Evolutionary conservation across 106 monocot species (phyloP).

Genomic region (Acorus gramineus): DNA sequence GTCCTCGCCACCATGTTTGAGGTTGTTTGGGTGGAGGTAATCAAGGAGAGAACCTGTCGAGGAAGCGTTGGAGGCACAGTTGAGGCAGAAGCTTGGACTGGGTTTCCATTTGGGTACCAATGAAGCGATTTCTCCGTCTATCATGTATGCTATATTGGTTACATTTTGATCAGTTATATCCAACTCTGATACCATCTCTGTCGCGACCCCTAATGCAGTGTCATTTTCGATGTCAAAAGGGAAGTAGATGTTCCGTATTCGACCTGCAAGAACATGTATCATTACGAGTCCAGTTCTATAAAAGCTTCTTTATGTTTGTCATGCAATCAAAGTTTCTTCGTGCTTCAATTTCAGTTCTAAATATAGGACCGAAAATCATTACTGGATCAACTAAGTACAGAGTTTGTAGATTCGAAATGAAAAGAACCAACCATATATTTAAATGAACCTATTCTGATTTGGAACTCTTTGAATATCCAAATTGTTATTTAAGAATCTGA

Average conservation of each 20-base stretch:
- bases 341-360: too few species aligned
- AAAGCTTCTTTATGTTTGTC: too few species aligned
- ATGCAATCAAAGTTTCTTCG: too few species aligned
- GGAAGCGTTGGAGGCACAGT: slow-evolving; percentile 46
- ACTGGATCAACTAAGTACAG: too few species aligned
- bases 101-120: slow-evolving; percentile 81
- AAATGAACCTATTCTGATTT: too few species aligned
- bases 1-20: slow-evolving; percentile 1
- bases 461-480: too few species aligned
- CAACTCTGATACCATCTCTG: slow-evolving; percentile 89
- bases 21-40: slow-evolving; percentile 10
- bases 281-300: too few species aligned
- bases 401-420: too few species aligned
- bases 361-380: too few species aligned
- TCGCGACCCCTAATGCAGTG: slow-evolving; percentile 78
- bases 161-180: slow-evolving; percentile 79
- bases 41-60: slow-evolving; percentile 44
- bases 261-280: slow-evolving; percentile 30
- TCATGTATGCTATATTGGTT: slow-evolving; percentile 91
- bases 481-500: too few species aligned
- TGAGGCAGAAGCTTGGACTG: slow-evolving; percentile 19
- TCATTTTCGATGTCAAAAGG: slow-evolving; percentile 68
- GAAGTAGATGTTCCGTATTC: slow-evolving; percentile 72
- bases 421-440: too few species aligned
- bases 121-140: slow-evolving; percentile 55